Conservation (phyloP, 2,329 filamentous ascomycete species). For the Camptophora hylomeconis region DNA sequence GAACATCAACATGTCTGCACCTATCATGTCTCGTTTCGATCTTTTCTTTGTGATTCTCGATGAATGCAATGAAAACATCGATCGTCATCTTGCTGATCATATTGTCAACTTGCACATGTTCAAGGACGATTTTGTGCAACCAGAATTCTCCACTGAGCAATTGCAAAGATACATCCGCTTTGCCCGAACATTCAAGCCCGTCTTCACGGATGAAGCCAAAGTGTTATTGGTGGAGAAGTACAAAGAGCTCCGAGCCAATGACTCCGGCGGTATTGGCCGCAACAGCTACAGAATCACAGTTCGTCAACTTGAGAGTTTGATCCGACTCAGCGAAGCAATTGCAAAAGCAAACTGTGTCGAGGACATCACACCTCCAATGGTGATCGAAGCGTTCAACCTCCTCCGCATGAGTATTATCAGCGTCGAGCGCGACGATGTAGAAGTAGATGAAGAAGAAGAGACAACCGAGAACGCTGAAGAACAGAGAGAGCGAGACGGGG, state of each 20-base stretch:
- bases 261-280: slow-evolving; percentile 80
- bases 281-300: slow-evolving; percentile 98
- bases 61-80: slow-evolving; percentile 85
- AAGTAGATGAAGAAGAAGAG: slow-evolving; percentile 63
- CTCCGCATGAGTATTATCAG: slow-evolving; percentile 91
- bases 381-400: slow-evolving; percentile 82
- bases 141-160: slow-evolving; percentile 92
- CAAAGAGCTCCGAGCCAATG: slow-evolving; percentile 86
- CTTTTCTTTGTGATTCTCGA: slow-evolving; percentile 96
- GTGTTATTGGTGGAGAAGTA: slow-evolving; percentile 78
- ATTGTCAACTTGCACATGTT: slow-evolving; percentile 91
- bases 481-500: slow-evolving; percentile 31
- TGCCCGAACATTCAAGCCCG: slow-evolving; percentile 82
- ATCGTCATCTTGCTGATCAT: slow-evolving; percentile 83
- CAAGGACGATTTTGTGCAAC: slow-evolving; percentile 78
- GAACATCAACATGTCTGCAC: slow-evolving; percentile 97
- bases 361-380: slow-evolving; percentile 72
- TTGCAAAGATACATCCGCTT: slow-evolving; percentile 96
- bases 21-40: slow-evolving; percentile 99
- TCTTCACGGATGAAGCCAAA: slow-evolving; percentile 81
- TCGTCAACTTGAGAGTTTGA: slow-evolving; percentile 87
- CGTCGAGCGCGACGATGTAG: slow-evolving; percentile 93
- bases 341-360: slow-evolving; percentile 95
- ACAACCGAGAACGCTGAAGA: slow-evolving; percentile 29
- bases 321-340: slow-evolving; percentile 91